phyloP scores from a whole-genome alignment of 768 basidiomycete genomes.

The Mycena pura region DNA sequence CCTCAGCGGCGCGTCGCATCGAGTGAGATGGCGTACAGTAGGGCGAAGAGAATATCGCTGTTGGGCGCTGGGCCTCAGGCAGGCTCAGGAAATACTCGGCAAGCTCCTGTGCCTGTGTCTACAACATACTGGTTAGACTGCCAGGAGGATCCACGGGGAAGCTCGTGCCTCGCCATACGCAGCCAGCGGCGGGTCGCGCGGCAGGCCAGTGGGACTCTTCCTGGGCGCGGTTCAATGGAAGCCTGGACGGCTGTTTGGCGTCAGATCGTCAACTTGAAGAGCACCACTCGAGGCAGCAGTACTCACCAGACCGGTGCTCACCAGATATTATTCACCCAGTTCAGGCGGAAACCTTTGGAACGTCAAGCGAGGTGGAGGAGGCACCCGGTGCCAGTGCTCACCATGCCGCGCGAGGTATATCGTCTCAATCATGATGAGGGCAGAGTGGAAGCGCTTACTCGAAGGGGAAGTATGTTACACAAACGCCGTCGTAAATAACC shows the following conservation, averaged over 20 bases:
- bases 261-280: neutral
- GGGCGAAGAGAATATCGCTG: constrained; percentile 83
- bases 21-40: constrained; percentile 62
- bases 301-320: constrained; percentile 37
- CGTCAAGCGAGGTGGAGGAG: constrained; percentile 3
- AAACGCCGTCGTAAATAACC: constrained; percentile 22
- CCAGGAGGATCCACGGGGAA: neutral
- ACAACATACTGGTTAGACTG: neutral
- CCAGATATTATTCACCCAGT: constrained; percentile 76
- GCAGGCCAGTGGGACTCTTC: constrained; percentile 69
- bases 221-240: constrained; percentile 40
- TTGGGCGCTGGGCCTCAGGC: constrained; percentile 71
- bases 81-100: constrained; percentile 68
- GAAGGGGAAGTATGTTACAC: constrained; percentile 17
- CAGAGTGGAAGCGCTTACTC: neutral
- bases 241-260: neutral
- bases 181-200: constrained; percentile 77
- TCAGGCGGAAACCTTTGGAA: constrained; percentile 70
- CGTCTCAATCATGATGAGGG: constrained; percentile 56
- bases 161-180: constrained; percentile 67
- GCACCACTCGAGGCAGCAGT: neutral
- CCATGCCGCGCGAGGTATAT: constrained; percentile 77
- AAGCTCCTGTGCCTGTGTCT: constrained; percentile 79
- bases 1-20: neutral
- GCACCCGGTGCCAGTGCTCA: constrained; percentile 35